Conservation (phyloP, 192 early-diverging fungal genomes). For the Podochytrium sp. region DNA sequence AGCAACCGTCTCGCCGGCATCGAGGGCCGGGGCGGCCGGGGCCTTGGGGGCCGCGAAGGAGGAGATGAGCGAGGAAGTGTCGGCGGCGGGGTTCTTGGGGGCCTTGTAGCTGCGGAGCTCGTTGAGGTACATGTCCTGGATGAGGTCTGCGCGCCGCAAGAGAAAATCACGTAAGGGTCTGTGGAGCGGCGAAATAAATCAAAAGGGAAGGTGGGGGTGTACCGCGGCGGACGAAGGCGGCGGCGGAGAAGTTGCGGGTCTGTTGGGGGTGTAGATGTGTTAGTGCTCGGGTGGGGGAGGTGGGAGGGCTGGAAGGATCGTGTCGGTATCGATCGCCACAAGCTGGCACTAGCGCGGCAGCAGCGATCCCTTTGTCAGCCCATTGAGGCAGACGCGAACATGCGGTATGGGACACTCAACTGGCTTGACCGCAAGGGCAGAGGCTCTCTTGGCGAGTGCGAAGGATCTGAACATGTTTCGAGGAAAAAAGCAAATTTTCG, state of each 20-base stretch:
- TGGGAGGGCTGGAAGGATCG: not conserved
- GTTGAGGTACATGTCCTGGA: conserved; percentile 48
- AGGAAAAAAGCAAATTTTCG: not conserved
- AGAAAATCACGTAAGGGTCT: too few relatives aligned
- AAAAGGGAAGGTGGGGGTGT: not conserved
- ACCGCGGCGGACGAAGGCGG: conserved; percentile 7
- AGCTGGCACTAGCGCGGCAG: not conserved
- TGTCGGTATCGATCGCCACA: not conserved
- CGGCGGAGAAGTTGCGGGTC: conserved; percentile 13
- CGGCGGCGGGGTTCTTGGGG: conserved; percentile 37
- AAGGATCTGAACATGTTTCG: not conserved
- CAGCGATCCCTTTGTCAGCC: not conserved
- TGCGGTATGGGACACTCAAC: not conserved
- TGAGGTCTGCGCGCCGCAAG: conserved; percentile 38
- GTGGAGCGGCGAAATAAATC: too few relatives aligned
- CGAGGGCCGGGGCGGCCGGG: conserved; percentile 50
- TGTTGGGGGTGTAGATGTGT: not conserved
- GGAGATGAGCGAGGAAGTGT: conserved; percentile 41
- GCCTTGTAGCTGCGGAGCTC: conserved; percentile 50
- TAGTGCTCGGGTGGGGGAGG: not conserved
- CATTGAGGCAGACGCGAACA: too few relatives aligned
- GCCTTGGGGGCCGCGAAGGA: conserved; percentile 47
- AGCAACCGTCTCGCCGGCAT: conserved; percentile 13
- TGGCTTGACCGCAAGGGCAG: not conserved
- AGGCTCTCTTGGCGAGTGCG: not conserved